phyloP scores from a whole-genome alignment of 1,284 basidiomycete genomes.

The Trametes polyzona region DNA sequence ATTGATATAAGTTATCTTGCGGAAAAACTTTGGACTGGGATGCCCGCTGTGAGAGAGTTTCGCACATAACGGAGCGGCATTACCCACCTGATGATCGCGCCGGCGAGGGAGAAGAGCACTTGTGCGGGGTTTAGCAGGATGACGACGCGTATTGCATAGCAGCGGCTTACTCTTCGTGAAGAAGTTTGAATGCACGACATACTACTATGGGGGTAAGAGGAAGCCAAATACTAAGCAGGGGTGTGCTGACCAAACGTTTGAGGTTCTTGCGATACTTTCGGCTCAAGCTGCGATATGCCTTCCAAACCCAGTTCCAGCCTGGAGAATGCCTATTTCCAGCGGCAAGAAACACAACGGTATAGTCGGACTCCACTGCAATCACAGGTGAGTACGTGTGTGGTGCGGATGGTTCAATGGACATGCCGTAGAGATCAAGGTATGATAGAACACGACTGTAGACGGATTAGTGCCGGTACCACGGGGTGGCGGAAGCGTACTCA shows the following conservation, averaged over 20 bases:
- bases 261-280: constrained; percentile 88
- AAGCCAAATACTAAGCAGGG: not conserved
- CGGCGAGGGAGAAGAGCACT: constrained; percentile 87
- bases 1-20: constrained; percentile 73
- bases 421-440: constrained; percentile 81
- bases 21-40: constrained; percentile 82
- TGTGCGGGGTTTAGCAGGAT: constrained; percentile 10
- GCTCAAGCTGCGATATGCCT: constrained; percentile 79
- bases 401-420: constrained; percentile 23
- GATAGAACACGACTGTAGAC: constrained; percentile 65
- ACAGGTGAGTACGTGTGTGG: not conserved
- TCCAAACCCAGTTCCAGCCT: constrained; percentile 90
- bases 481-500: constrained; percentile 44
- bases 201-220: constrained; percentile 45
- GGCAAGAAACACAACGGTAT: constrained; percentile 84
- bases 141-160: not conserved
- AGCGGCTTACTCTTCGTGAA: constrained; percentile 80
- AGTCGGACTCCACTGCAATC: constrained; percentile 78
- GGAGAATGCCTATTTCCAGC: constrained; percentile 78
- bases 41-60: not conserved
- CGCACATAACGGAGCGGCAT: not conserved
- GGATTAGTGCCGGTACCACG: not conserved
- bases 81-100: constrained; percentile 77
- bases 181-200: constrained; percentile 85
- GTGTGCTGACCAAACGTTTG: constrained; percentile 67